A percentile compares a stretch with the other conserved stretches of the same genome.
phyloP scores from a whole-genome alignment of 2,329 filamentous ascomycete species.

The Ophiosphaerella narmari region DNA sequence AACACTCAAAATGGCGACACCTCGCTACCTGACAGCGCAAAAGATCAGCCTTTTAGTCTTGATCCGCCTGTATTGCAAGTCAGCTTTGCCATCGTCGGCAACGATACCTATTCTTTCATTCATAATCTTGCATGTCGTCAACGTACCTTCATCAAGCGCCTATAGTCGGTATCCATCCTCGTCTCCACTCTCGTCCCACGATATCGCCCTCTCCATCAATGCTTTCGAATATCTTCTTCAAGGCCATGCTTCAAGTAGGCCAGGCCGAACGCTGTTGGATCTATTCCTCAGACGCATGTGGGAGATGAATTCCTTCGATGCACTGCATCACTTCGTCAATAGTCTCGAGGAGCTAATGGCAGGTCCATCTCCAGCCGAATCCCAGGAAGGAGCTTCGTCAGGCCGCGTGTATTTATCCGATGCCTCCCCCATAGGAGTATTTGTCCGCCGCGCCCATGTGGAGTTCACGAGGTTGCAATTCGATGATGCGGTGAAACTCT shows the following conservation, averaged over 20 bases:
- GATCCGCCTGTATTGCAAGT: constrained; percentile 78
- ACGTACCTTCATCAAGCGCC: constrained; percentile 25
- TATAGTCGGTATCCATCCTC: constrained; percentile 22
- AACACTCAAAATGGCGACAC: constrained; percentile 58
- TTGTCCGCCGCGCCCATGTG: constrained; percentile 74
- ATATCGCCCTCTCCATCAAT: constrained; percentile 37
- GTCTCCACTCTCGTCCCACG: constrained; percentile 36
- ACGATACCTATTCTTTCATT: constrained; percentile 79
- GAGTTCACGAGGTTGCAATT: constrained; percentile 84
- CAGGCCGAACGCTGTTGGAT: constrained; percentile 86
- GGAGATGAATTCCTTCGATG: constrained; percentile 80
- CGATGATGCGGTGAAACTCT: constrained; percentile 75
- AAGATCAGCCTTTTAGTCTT: constrained; percentile 83
- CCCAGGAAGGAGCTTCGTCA: constrained; percentile 24
- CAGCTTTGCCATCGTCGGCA: constrained; percentile 69
- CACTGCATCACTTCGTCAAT: constrained; percentile 76
- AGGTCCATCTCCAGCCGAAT: constrained; percentile 46
- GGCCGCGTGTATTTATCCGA: constrained; percentile 66
- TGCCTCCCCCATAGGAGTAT: constrained; percentile 79
- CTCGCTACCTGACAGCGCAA: constrained; percentile 84
- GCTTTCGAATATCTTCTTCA: constrained; percentile 56
- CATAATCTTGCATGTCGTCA: constrained; percentile 70
- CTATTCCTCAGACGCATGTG: constrained; percentile 80
- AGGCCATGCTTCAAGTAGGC: constrained; percentile 58
- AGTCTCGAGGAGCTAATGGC: constrained; percentile 61